phyloP scores from a whole-genome alignment of 495 filamentous ascomycete species.

The Cercophora sp. region DNA sequence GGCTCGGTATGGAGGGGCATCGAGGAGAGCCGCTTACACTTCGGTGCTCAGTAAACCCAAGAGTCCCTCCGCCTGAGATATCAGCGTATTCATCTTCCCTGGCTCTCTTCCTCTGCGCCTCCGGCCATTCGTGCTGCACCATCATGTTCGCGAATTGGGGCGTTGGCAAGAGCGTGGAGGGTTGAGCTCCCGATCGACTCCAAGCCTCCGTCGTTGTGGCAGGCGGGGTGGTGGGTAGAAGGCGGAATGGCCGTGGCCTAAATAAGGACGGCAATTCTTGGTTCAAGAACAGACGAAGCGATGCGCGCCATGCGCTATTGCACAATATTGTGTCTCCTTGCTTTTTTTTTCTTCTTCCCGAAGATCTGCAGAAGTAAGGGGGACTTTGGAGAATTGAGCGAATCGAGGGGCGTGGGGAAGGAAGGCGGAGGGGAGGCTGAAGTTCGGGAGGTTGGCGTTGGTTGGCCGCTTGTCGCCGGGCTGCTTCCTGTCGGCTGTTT shows the following conservation, averaged over 20 bases:
- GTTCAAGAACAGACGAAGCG: no score
- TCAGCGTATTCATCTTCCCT: slow-evolving; percentile 33
- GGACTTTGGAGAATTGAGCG: background rate
- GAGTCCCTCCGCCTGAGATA: slow-evolving; percentile 18
- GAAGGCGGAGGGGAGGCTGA: slow-evolving; percentile 5
- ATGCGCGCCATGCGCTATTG: no score
- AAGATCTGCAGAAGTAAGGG: slow-evolving; percentile 11
- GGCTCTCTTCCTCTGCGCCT: slow-evolving; percentile 26
- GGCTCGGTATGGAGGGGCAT: no score
- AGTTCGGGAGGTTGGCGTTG: slow-evolving; percentile 1
- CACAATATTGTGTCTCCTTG: no score
- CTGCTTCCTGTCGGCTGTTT: background rate
- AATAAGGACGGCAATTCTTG: no score
- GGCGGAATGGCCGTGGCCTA: no score
- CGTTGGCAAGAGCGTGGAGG: no score
- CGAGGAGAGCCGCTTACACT: slow-evolving; percentile 38
- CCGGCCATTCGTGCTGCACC: slow-evolving; percentile 17
- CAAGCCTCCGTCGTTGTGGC: no score
- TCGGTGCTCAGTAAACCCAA: slow-evolving; percentile 46
- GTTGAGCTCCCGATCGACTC: background rate
- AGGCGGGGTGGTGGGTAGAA: no score
- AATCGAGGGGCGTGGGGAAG: slow-evolving; percentile 3
- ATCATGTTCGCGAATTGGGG: slow-evolving; percentile 15
- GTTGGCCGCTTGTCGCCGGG: background rate
- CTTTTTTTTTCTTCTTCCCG: slow-evolving; percentile 5